These are phyloP conservation scores for Kuraishia capsulata DNA, from an alignment of 805 yeast species.

Conservation along the genomic window DNA sequence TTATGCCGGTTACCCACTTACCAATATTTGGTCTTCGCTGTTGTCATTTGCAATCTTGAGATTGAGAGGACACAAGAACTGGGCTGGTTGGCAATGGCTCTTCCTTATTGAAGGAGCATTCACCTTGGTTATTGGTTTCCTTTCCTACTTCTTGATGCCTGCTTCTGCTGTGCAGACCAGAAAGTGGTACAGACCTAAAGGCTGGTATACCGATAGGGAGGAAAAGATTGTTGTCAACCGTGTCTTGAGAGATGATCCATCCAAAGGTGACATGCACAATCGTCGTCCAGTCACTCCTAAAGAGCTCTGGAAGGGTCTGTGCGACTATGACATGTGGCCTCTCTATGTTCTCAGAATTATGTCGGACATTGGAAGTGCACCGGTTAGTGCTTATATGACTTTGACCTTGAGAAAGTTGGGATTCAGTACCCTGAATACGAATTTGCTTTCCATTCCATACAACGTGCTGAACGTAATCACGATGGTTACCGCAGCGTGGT, in stretches of 20 bases:
- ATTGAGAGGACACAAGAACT: constrained; percentile 33
- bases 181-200: constrained; percentile 16
- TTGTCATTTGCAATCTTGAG: constrained; percentile 39
- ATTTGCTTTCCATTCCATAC: constrained; percentile 43
- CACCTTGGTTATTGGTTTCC: constrained; percentile 43
- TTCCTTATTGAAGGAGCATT: constrained; percentile 56
- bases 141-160: constrained; percentile 20
- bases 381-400: constrained; percentile 35
- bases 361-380: constrained; percentile 25
- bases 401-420: constrained; percentile 40
- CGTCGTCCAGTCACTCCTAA: constrained; percentile 38
- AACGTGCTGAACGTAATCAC: constrained; percentile 26
- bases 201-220: constrained; percentile 42
- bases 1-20: constrained; percentile 38
- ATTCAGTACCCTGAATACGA: constrained; percentile 41
- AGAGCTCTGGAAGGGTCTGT: constrained; percentile 28
- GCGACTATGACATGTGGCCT: constrained; percentile 50
- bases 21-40: constrained; percentile 33
- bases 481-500: constrained; percentile 25
- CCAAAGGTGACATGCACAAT: constrained; percentile 57
- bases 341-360: constrained; percentile 36
- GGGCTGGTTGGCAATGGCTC: constrained; percentile 57
- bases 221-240: constrained; percentile 50
- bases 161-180: constrained; percentile 24
- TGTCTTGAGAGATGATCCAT: constrained; percentile 54